These are phyloP conservation scores for Xylona heveae DNA, from an alignment of 495 filamentous ascomycete species.

Conservation along the genomic window DNA sequence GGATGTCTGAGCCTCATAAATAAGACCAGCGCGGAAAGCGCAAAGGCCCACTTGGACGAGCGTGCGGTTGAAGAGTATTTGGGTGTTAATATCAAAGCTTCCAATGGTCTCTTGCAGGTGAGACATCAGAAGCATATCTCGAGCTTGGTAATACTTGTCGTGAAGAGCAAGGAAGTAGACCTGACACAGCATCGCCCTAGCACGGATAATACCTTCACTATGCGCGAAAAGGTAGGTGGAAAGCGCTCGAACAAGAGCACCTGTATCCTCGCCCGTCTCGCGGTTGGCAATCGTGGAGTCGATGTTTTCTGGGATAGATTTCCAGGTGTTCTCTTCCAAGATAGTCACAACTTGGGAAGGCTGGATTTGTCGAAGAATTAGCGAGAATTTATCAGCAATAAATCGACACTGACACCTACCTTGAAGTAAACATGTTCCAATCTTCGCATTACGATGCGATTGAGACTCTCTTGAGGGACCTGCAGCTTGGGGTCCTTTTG, in stretches of 20 bases:
- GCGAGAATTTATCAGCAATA: too few relatives aligned
- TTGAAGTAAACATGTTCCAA: slow-evolving; percentile 99
- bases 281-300: slow-evolving; percentile 69
- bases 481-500: slow-evolving; percentile 49
- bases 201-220: slow-evolving; percentile 87
- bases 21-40: slow-evolving; percentile 87
- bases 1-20: slow-evolving; percentile 93
- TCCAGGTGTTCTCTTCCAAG: slow-evolving; percentile 83
- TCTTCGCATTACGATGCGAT: slow-evolving; percentile 80
- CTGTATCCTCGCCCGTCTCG: slow-evolving; percentile 35
- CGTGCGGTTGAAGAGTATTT: slow-evolving; percentile 97
- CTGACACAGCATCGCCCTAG: slow-evolving; percentile 92
- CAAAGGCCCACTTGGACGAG: slow-evolving; percentile 96
- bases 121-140: slow-evolving; percentile 99
- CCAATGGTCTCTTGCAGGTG: slow-evolving; percentile 89
- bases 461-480: slow-evolving; percentile 57
- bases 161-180: slow-evolving; percentile 96
- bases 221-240: slow-evolving; percentile 88
- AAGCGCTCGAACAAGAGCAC: slow-evolving; percentile 59
- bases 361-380: slow-evolving; percentile 14
- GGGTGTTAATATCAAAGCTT: slow-evolving; percentile 86
- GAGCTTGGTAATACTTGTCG: slow-evolving; percentile 89
- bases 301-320: slow-evolving; percentile 44
- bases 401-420: too few relatives aligned
- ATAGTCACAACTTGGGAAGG: slow-evolving; percentile 82